A percentile compares a stretch with the other conserved stretches of the same genome.
Evolutionary conservation across 2,329 filamentous ascomycete genomes (phyloP).

Genomic region (Nothopassalora personata): DNA sequence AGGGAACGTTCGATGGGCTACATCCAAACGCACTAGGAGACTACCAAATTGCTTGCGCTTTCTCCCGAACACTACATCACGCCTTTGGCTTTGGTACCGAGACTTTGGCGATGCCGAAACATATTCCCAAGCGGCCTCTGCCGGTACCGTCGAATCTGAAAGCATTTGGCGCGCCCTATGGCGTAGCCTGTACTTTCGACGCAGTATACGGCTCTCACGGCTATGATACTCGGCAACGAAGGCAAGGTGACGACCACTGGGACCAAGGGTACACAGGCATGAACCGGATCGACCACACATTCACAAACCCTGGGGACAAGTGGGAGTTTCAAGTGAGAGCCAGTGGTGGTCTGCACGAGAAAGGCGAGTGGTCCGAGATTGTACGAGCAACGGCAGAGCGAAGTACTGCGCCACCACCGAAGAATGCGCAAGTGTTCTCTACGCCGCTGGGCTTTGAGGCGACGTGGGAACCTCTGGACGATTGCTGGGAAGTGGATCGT

Average conservation of each 20-base stretch:
- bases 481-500: constrained; percentile 12
- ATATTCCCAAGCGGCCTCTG: constrained; percentile 11
- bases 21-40: constrained; percentile 42
- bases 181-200: constrained; percentile 13
- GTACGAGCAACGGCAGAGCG: constrained; percentile 3
- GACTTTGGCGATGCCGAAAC: constrained; percentile 4
- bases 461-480: constrained; percentile 8
- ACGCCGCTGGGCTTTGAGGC: constrained; percentile 6
- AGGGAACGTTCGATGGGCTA: constrained; percentile 38
- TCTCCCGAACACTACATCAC: constrained; percentile 31
- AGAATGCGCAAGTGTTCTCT: constrained; percentile 8
- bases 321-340: constrained; percentile 18
- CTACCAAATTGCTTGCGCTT: constrained; percentile 40
- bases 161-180: constrained; percentile 8
- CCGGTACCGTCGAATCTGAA: constrained; percentile 8
- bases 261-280: background rate
- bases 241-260: constrained; percentile 7
- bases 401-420: constrained; percentile 12
- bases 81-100: constrained; percentile 6
- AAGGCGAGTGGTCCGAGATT: constrained; percentile 10
- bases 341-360: constrained; percentile 4
- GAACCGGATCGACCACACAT: constrained; percentile 11
- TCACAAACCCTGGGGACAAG: constrained; percentile 7
- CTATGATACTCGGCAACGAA: constrained; percentile 13
- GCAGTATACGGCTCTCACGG: constrained; percentile 15